Evolutionary conservation across 306 rosid species (phyloP).

Genomic region (Canavalia ensiformis): DNA sequence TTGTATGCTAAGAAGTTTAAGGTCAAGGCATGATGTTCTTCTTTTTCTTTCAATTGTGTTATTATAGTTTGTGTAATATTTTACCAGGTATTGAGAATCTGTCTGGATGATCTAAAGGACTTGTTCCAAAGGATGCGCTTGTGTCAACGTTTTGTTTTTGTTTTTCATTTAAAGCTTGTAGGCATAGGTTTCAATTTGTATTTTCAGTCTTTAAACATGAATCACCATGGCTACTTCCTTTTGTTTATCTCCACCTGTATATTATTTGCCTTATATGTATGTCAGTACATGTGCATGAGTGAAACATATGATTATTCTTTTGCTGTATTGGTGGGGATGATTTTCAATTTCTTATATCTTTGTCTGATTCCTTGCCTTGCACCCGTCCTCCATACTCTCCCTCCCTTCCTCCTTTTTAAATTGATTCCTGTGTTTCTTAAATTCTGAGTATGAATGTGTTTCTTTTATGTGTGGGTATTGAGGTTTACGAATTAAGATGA

Average conservation of each 20-base stretch:
- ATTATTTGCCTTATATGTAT: neutral
- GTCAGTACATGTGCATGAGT: neutral
- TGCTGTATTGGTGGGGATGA: neutral
- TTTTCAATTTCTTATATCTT: neutral
- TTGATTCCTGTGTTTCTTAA: neutral
- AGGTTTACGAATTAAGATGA: neutral
- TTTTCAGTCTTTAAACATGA: neutral
- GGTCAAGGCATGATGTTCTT: neutral
- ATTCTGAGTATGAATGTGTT: constrained; percentile 23
- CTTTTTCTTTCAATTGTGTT: constrained; percentile 15
- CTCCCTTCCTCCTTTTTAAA: neutral
- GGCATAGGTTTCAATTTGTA: neutral
- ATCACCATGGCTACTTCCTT: constrained; percentile 2
- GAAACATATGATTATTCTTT: constrained; percentile 34
- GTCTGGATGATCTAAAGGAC: neutral
- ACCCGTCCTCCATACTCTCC: neutral
- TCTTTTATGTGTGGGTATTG: neutral
- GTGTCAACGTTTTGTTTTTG: neutral
- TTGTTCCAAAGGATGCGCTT: neutral
- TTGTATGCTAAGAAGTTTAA: neutral
- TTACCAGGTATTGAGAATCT: neutral
- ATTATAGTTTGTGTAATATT: constrained; percentile 1
- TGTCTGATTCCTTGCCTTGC: neutral
- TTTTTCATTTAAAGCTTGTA: constrained; percentile 11
- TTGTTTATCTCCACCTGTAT: constrained; percentile 16